Conservation (phyloP, 345 rosid genomes). For the Sapria himalayana region DNA sequence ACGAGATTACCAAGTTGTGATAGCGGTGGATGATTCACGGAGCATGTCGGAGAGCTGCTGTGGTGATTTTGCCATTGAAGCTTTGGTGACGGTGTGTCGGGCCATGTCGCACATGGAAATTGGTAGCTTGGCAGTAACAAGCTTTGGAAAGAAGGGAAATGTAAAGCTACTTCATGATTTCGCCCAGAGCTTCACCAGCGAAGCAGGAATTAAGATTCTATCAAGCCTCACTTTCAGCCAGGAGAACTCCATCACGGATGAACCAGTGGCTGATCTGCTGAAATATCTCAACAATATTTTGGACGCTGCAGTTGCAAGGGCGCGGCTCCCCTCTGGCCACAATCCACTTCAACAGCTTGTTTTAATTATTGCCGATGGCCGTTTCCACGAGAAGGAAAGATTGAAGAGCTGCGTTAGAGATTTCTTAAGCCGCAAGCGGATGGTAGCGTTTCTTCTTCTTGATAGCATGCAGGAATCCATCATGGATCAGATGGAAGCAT, state of each 20-base stretch:
- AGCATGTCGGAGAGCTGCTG: slow-evolving; percentile 87
- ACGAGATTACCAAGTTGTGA: slow-evolving; percentile 83
- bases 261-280: slow-evolving; percentile 64
- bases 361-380: slow-evolving; percentile 72
- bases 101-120: slow-evolving; percentile 88
- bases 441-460: slow-evolving; percentile 79
- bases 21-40: slow-evolving; percentile 82
- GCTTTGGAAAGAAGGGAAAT: slow-evolving; percentile 77
- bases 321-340: slow-evolving; percentile 75
- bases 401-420: slow-evolving; percentile 57
- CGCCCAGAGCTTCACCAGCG: slow-evolving; percentile 62
- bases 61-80: slow-evolving; percentile 72
- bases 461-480: slow-evolving; percentile 56
- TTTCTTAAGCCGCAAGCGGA: slow-evolving; percentile 48
- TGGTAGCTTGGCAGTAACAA: slow-evolving; percentile 79
- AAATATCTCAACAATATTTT: slow-evolving; percentile 47
- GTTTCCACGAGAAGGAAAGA: slow-evolving; percentile 66
- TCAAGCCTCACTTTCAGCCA: slow-evolving; percentile 70
- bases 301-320: slow-evolving; percentile 38
- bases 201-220: slow-evolving; percentile 71
- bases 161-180: slow-evolving; percentile 70
- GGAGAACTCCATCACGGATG: slow-evolving; percentile 63
- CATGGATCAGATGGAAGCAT: slow-evolving; percentile 40
- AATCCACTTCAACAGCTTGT: slow-evolving; percentile 94
- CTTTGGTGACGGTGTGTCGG: slow-evolving; percentile 78